A percentile compares a stretch with the other conserved stretches of the same genome.
Conservation (phyloP, 768 basidiomycete genomes). For the Pleurotus pulmonarius region DNA sequence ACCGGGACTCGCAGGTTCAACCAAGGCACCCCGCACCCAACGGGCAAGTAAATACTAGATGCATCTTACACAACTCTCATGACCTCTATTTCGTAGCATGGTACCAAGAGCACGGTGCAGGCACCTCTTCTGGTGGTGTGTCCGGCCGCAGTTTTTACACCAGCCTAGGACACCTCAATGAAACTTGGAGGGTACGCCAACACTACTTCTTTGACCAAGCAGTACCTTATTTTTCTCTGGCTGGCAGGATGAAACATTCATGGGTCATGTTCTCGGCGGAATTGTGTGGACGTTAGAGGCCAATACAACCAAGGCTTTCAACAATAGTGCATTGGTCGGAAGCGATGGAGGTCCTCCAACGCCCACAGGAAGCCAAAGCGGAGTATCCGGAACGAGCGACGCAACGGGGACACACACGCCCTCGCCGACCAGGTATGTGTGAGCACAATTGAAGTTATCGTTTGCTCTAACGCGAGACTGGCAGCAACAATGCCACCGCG, state of each 20-base stretch:
- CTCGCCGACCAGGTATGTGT: background rate
- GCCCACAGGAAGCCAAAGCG: constrained; percentile 17
- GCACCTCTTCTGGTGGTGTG: constrained; percentile 41
- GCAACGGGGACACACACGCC: background rate
- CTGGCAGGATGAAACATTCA: constrained; percentile 58
- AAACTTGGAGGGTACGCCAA: constrained; percentile 66
- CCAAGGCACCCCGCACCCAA: constrained; percentile 76
- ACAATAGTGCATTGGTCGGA: constrained; percentile 59
- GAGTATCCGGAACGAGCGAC: background rate
- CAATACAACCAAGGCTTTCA: constrained; percentile 68
- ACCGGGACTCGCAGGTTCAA: constrained; percentile 46
- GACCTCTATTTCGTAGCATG: constrained; percentile 48
- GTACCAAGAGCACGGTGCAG: constrained; percentile 77
- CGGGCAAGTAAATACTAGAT: constrained; percentile 39
- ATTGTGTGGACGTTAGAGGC: constrained; percentile 70
- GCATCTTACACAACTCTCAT: background rate
- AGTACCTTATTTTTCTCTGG: background rate
- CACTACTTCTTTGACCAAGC: background rate
- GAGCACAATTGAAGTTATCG: too few species aligned
- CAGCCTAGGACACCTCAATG: constrained; percentile 71
- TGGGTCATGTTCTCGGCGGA: constrained; percentile 71
- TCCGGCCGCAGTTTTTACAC: constrained; percentile 85
- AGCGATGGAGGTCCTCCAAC: constrained; percentile 21
- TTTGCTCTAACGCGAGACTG: too few species aligned
- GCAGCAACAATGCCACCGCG: too few species aligned